phyloP scores from a whole-genome alignment of 2,329 filamentous ascomycete genomes.

The Leptographium wingfieldii region DNA sequence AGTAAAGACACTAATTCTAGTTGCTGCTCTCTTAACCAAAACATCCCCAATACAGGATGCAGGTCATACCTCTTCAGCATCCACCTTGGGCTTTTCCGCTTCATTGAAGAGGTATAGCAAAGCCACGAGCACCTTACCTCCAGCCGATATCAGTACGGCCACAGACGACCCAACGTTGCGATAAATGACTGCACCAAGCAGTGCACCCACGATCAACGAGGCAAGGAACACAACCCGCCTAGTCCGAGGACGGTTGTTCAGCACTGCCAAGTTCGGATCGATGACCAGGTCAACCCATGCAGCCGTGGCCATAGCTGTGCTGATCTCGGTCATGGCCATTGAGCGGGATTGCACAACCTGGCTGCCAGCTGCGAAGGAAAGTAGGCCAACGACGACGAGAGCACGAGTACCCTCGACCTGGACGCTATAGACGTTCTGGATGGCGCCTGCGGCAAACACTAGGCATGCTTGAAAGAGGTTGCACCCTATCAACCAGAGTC shows the following conservation, averaged over 20 bases:
- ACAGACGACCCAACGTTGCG: conserved; percentile 27
- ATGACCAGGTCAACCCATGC: conserved; percentile 49
- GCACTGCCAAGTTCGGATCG: conserved; percentile 34
- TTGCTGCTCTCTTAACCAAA: background rate
- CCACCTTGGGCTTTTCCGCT: conserved; percentile 18
- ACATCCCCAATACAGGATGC: background rate
- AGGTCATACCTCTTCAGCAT: conserved; percentile 4
- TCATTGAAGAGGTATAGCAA: conserved; percentile 30
- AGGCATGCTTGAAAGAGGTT: conserved; percentile 41
- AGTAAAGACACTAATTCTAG: background rate
- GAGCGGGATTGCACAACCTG: conserved; percentile 46
- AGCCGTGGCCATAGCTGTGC: conserved; percentile 51
- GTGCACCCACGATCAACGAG: conserved; percentile 32
- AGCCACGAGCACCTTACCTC: conserved; percentile 32
- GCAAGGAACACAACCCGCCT: conserved; percentile 36
- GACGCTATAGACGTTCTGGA: conserved; percentile 32
- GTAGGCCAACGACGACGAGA: conserved; percentile 32
- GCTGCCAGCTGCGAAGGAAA: conserved; percentile 43
- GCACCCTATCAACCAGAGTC: conserved; percentile 41
- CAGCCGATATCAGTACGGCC: conserved; percentile 30
- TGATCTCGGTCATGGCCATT: conserved; percentile 46
- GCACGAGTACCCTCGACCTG: conserved; percentile 23
- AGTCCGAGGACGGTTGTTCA: conserved; percentile 35
- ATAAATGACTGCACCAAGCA: conserved; percentile 39
- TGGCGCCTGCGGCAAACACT: conserved; percentile 37